Base-by-base conservation (phyloP, 345 rosid genomes). In the Adansonia digitata region DNA sequence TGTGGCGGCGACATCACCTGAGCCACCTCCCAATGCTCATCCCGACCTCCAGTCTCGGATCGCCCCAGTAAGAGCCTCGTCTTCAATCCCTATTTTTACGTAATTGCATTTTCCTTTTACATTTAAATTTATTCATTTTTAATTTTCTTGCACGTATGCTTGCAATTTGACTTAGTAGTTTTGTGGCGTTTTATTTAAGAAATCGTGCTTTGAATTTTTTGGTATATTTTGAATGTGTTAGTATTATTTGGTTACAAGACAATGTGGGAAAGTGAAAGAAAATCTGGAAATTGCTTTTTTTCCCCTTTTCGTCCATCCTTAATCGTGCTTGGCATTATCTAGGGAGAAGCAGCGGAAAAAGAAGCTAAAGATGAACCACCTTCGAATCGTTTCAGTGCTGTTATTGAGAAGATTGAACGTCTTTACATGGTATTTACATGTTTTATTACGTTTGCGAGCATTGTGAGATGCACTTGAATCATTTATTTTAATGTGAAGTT, bases 351-450 rank as follows among this genome's bases (percentile, higher is more conserved):
- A 20, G 80, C 65, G 12, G 96, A 88, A 64, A 75, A 77, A 26
- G 91, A 84, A 78, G 80, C 3, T 72, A 87, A 77, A 59, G 94
- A 91, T 34, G 88, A 85, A 27, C 79, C 93, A 79, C 75, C 86
- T 48, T 74, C 97, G 3, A 84, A 89, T 81, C 95, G 98, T 62
- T 89, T 89, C 75, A 92, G 88, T 81, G 85, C 97, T 31, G 97
- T 94, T 75, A 91, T 94, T 75, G 97, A 89, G 87, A 94, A 92
- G 91, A 94, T 94, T 70, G 98, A 94, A 80, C 91, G 97, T 52
- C 94, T 94, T 46, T 94, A 94, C 82, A 91, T 87, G 97, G 97
- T 94, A 75, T 61, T 29, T 65, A 37, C 39, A 46, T 26, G 59
- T 15, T 63, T n/a, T 20, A 64, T n/a, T 22, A 17, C 40, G 22